Conservation (phyloP, 768 basidiomycete species). For the Russula virescens region DNA sequence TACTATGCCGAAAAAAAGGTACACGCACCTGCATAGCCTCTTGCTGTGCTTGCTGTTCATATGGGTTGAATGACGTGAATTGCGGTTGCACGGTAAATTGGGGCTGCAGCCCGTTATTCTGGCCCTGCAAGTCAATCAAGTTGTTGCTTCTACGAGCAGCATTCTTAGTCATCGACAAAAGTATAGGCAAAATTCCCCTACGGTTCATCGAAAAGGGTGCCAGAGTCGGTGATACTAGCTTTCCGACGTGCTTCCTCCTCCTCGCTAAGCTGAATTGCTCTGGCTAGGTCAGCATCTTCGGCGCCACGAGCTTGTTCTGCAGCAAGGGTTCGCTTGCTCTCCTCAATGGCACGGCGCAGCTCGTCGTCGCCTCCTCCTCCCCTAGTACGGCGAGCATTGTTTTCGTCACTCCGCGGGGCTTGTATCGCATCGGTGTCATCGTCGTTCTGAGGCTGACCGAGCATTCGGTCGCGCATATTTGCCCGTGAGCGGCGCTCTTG, state of each 20-base stretch:
- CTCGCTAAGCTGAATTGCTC: constrained; percentile 80
- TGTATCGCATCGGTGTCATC: constrained; percentile 31
- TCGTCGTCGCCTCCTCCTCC: constrained; percentile 57
- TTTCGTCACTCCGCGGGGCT: constrained; percentile 43
- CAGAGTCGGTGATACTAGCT: constrained; percentile 61
- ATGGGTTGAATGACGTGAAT: constrained; percentile 90
- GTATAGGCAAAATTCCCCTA: constrained; percentile 36
- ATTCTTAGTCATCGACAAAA: background rate
- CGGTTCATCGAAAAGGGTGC: constrained; percentile 85
- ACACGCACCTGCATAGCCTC: constrained; percentile 62
- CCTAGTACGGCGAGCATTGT: constrained; percentile 32
- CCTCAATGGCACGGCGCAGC: constrained; percentile 79
- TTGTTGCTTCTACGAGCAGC: constrained; percentile 10
- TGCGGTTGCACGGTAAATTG: constrained; percentile 81
- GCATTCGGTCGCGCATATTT: constrained; percentile 93
- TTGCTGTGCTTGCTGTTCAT: constrained; percentile 88
- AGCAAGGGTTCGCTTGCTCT: constrained; percentile 68
- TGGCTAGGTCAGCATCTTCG: constrained; percentile 79
- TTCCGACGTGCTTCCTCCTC: constrained; percentile 83
- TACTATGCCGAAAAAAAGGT: too few relatives aligned
- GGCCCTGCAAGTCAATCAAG: constrained; percentile 17
- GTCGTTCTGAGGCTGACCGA: constrained; percentile 47
- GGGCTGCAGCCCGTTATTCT: constrained; percentile 47
- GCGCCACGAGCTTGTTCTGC: constrained; percentile 59
- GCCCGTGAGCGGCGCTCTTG: constrained; percentile 81